phyloP scores from a whole-genome alignment of 805 yeast genomes.

The Saccharomyces jurei region DNA sequence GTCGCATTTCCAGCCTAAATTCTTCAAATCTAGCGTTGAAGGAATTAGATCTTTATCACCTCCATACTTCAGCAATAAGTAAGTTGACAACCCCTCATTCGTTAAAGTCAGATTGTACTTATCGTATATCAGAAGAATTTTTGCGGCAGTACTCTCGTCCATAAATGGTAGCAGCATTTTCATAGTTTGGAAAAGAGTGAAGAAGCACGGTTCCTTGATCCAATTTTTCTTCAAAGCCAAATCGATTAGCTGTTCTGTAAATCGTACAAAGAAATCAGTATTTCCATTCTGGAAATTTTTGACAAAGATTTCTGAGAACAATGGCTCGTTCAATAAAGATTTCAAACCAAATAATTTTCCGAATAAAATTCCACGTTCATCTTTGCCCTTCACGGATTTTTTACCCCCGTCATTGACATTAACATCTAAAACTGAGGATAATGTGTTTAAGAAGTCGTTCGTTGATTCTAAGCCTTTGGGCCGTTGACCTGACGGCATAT shows the following conservation, averaged over 20 bases:
- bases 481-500: slow-evolving; percentile 12
- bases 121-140: slow-evolving; percentile 39
- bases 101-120: slow-evolving; percentile 52
- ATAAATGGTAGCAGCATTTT: slow-evolving; percentile 20
- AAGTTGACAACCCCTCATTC: slow-evolving; percentile 74
- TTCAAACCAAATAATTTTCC: slow-evolving; percentile 84
- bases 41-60: slow-evolving; percentile 2
- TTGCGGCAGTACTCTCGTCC: slow-evolving; percentile 11
- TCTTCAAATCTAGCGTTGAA: slow-evolving; percentile 8
- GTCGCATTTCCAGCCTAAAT: slow-evolving; percentile 52
- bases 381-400: slow-evolving; percentile 59
- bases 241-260: slow-evolving; percentile 43
- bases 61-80: slow-evolving; percentile 31
- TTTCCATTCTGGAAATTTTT: slow-evolving; percentile 15
- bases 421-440: slow-evolving; percentile 30
- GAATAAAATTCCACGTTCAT: slow-evolving; percentile 69
- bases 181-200: slow-evolving; percentile 56
- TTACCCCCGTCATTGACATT: slow-evolving; percentile 34
- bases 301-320: slow-evolving; percentile 28
- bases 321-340: slow-evolving; percentile 51
- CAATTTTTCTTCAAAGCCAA: slow-evolving; percentile 64
- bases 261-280: slow-evolving; percentile 31
- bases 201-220: slow-evolving; percentile 77
- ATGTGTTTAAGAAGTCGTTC: slow-evolving; percentile 16
- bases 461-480: slow-evolving; percentile 15